Evolutionary conservation across 2,329 filamentous ascomycete genomes (phyloP), one percentile per base, ranked within the genome.

Genomic region (Cladobotryum mycophilum): DNA sequence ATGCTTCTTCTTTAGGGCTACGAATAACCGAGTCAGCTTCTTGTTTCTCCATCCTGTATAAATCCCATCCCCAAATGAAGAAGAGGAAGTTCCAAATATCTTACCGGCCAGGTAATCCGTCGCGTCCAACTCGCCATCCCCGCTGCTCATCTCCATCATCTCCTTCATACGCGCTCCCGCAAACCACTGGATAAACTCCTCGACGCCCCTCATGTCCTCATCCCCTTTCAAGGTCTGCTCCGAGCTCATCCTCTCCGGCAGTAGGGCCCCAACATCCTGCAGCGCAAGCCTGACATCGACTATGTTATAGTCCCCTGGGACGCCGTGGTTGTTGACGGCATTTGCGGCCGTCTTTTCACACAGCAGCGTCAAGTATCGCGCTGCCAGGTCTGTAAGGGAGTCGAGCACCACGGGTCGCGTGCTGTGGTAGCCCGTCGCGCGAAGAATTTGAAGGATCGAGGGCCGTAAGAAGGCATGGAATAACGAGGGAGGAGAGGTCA

Each of bases 1-100:
- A 67, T 95, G 88, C 64, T 95, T 96, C 70, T 91, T 93, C 69
- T 95, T 96, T 40, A 97, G 73, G 4, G 84, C 86, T 88, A 57
- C 12, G 2, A 14, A 4, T n/a, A 1, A 18, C 36, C 48, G 17
- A 54, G 13, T 47, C 38, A 86, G 67, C 33, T 73, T 75, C 74
- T 53, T 40, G 54, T 13, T n/a, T 14, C 7, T 25, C 25, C 25
- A 8, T 30, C 6, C 25, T 30, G 6, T 30, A 11, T 30, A 30
- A 6, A 20, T 20, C 20, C 20, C 25, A 30, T 30, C 25, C 25
- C 20, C 6, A 3, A 30, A 30, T 30, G 25, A 8, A 6, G 9
- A 6, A 8, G 25, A 5, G 13, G 15, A 5, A 45, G 18, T 20
- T 20, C 25, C 25, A 7, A 30, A 13, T 64, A 13, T 64, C 76